A percentile compares a stretch with the other conserved stretches of the same genome.
Conservation (phyloP, 2,329 filamentous ascomycete species). For the Colletotrichum sp. region DNA sequence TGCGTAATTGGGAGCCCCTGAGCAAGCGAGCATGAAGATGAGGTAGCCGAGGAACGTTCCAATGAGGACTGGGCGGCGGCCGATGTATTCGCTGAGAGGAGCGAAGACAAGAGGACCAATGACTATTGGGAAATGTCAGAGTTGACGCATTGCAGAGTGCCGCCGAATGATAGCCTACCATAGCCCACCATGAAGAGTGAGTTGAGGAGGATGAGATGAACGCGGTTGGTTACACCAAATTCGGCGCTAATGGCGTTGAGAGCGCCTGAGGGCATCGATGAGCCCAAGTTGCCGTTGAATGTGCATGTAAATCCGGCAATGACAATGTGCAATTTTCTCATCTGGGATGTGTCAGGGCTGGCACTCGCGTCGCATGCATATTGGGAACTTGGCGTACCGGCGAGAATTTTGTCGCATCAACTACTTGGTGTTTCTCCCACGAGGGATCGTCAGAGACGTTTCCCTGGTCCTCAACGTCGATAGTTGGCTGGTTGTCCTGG, state of each 20-base stretch:
- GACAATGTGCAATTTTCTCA: slow-evolving; percentile 36
- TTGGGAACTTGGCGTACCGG: slow-evolving; percentile 22
- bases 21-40: slow-evolving; percentile 37
- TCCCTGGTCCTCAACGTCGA: slow-evolving; percentile 7
- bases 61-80: slow-evolving; percentile 35
- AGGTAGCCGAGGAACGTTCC: slow-evolving; percentile 37
- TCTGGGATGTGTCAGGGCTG: slow-evolving; percentile 2
- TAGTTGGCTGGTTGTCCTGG: neutral
- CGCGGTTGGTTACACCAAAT: slow-evolving; percentile 29
- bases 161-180: neutral
- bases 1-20: slow-evolving; percentile 46
- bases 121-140: slow-evolving; percentile 17
- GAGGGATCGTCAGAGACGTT: slow-evolving; percentile 20
- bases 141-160: neutral
- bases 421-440: neutral
- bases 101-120: slow-evolving; percentile 38
- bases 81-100: slow-evolving; percentile 38
- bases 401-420: slow-evolving; percentile 35
- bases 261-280: slow-evolving; percentile 40
- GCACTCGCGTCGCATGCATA: neutral
- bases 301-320: slow-evolving; percentile 39
- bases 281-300: slow-evolving; percentile 40
- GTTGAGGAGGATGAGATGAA: slow-evolving; percentile 37
- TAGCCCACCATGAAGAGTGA: slow-evolving; percentile 41
- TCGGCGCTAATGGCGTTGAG: slow-evolving; percentile 35